These are phyloP conservation scores for Pichia sp. DNA, from an alignment of 1,139 yeast species.

Conservation along the genomic window DNA sequence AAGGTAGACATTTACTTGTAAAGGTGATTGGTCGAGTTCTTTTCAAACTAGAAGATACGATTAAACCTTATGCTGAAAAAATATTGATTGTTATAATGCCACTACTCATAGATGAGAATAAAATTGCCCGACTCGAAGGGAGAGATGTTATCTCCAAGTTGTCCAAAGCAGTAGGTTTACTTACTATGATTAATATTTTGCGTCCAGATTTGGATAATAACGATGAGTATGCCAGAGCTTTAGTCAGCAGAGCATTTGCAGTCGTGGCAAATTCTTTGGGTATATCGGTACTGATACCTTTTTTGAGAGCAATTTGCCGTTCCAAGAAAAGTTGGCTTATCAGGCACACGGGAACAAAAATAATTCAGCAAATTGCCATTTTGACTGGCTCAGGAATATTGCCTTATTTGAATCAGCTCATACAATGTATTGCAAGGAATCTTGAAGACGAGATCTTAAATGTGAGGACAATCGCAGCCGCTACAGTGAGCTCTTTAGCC, in stretches of 20 bases:
- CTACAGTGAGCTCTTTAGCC: constrained; percentile 71
- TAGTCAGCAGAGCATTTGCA: constrained; percentile 78
- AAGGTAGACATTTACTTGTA: constrained; percentile 77
- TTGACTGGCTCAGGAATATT: constrained; percentile 70
- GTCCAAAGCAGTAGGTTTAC: constrained; percentile 78
- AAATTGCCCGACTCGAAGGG: constrained; percentile 69
- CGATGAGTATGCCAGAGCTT: constrained; percentile 78
- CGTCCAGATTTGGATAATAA: constrained; percentile 79
- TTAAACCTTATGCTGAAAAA: constrained; percentile 72
- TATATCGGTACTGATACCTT: constrained; percentile 66
- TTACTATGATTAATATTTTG: constrained; percentile 70
- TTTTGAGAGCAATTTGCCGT: constrained; percentile 73
- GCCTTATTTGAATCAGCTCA: constrained; percentile 67
- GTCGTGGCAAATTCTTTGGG: constrained; percentile 83
- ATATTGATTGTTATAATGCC: constrained; percentile 77
- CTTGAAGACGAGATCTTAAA: constrained; percentile 68
- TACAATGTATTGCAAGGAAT: constrained; percentile 56
- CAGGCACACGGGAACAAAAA: constrained; percentile 80
- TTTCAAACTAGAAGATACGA: constrained; percentile 57
- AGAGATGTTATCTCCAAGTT: constrained; percentile 72
- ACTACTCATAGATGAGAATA: constrained; percentile 73
- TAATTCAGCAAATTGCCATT: constrained; percentile 71
- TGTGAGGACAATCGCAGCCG: constrained; percentile 67
- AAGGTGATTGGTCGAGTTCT: constrained; percentile 71
- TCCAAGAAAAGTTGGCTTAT: constrained; percentile 83